A percentile compares a stretch with the other conserved stretches of the same genome.
phyloP scores from a whole-genome alignment of 2,329 filamentous ascomycete species.

The Westerdykella aurantiaca region DNA sequence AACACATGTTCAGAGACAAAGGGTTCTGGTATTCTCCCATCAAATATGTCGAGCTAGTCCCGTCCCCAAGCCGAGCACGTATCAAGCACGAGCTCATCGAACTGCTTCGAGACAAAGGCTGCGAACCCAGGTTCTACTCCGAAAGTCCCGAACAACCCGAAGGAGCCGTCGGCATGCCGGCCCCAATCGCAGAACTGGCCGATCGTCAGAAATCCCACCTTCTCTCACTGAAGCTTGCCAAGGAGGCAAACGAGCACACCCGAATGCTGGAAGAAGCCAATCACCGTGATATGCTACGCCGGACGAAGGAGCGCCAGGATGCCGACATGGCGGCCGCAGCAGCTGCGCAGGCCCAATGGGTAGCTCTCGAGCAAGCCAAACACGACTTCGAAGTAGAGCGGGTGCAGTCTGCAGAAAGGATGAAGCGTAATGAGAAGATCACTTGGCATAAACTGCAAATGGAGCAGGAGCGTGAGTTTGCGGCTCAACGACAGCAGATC shows the following conservation, averaged over 20 bases:
- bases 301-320: slow-evolving; percentile 23
- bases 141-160: slow-evolving; percentile 34
- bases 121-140: slow-evolving; percentile 28
- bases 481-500: slow-evolving; percentile 12
- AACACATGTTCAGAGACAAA: slow-evolving; percentile 44
- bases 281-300: slow-evolving; percentile 24
- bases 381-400: slow-evolving; percentile 30
- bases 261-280: slow-evolving; percentile 24
- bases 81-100: slow-evolving; percentile 20
- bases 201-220: slow-evolving; percentile 29
- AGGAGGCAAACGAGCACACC: slow-evolving; percentile 23
- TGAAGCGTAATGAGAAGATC: slow-evolving; percentile 26
- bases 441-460: slow-evolving; percentile 26
- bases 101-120: slow-evolving; percentile 32
- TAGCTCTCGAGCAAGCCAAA: slow-evolving; percentile 22
- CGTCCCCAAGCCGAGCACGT: slow-evolving; percentile 14
- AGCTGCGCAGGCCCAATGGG: slow-evolving; percentile 15
- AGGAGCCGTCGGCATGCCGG: slow-evolving; percentile 31
- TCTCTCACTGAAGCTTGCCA: slow-evolving; percentile 21
- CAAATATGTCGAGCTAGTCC: slow-evolving; percentile 50
- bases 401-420: slow-evolving; percentile 25
- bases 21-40: slow-evolving; percentile 58
- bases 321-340: slow-evolving; percentile 18
- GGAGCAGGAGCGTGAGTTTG: slow-evolving; percentile 26
- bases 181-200: slow-evolving; percentile 22